These are phyloP conservation scores for Vigna nakashimae DNA, from an alignment of 306 rosid genomes.

Conservation along the genomic window DNA sequence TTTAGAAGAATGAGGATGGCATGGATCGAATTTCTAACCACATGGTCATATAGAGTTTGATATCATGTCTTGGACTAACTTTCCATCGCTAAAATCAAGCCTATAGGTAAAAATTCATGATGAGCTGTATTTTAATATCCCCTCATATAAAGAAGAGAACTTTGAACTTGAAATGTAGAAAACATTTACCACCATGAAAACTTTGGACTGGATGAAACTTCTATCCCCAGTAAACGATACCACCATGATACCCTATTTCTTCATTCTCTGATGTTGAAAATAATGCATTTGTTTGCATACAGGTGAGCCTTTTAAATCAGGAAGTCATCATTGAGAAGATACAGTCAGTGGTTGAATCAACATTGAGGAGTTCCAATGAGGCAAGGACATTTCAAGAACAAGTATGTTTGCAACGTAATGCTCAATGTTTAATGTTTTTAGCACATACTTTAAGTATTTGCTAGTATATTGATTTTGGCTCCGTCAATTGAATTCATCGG, in stretches of 20 bases:
- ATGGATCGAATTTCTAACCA: neutral
- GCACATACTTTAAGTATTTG: slow-evolving; percentile 34
- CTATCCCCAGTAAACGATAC: slow-evolving; percentile 18
- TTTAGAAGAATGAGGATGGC: slow-evolving; percentile 4
- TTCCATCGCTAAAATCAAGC: neutral
- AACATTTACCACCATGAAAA: neutral
- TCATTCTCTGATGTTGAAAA: slow-evolving; percentile 33
- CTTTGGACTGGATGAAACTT: neutral
- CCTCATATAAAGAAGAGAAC: neutral
- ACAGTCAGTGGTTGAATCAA: slow-evolving; percentile 81
- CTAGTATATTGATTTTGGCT: slow-evolving; percentile 11
- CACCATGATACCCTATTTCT: slow-evolving; percentile 6
- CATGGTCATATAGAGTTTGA: neutral
- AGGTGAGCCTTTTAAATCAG: slow-evolving; percentile 94
- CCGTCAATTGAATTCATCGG: slow-evolving; percentile 15
- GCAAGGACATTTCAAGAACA: slow-evolving; percentile 78
- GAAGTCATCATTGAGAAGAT: slow-evolving; percentile 90
- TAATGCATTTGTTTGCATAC: slow-evolving; percentile 33
- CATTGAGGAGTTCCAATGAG: slow-evolving; percentile 84
- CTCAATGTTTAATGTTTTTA: slow-evolving; percentile 24
- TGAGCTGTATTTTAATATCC: neutral
- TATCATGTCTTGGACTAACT: slow-evolving; percentile 1
- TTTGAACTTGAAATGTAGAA: neutral
- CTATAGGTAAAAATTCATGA: neutral
- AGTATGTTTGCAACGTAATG: slow-evolving; percentile 50